These are phyloP conservation scores for Paraconiothyrium brasiliense DNA, from an alignment of 2,329 filamentous ascomycete species.

Conservation along the genomic window DNA sequence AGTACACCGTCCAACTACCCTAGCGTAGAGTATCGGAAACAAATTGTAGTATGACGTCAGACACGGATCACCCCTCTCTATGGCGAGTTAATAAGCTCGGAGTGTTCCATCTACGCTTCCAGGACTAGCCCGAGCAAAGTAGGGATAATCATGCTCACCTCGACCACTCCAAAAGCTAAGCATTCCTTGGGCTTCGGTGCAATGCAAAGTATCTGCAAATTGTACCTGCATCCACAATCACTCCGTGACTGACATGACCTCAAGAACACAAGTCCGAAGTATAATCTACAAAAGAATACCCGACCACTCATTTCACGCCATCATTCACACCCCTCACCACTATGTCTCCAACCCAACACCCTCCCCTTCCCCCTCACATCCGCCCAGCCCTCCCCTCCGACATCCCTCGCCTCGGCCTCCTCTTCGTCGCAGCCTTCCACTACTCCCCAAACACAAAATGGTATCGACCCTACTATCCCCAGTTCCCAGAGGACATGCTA, in stretches of 20 bases:
- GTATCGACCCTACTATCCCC: neutral
- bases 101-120: neutral
- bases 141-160: neutral
- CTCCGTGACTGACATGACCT: neutral
- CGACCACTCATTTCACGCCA: neutral
- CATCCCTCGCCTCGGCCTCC: conserved; percentile 6
- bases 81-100: no score
- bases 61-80: no score
- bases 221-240: neutral
- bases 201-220: neutral
- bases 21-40: no score
- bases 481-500: conserved; percentile 2
- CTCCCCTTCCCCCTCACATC: neutral
- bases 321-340: neutral
- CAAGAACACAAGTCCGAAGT: neutral
- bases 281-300: neutral
- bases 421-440: conserved; percentile 9
- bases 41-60: no score
- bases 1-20: no score
- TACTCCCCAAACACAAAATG: conserved; percentile 10
- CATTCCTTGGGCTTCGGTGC: neutral
- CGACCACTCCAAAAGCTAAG: neutral
- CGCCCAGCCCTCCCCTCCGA: conserved; percentile 7
- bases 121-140: neutral
- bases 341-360: conserved; percentile 1